Percentiles rank a stretch among this genome's conserved stretches.
Conservation (phyloP, 139 green algal genomes). For the Tetraselmis chui region DNA sequence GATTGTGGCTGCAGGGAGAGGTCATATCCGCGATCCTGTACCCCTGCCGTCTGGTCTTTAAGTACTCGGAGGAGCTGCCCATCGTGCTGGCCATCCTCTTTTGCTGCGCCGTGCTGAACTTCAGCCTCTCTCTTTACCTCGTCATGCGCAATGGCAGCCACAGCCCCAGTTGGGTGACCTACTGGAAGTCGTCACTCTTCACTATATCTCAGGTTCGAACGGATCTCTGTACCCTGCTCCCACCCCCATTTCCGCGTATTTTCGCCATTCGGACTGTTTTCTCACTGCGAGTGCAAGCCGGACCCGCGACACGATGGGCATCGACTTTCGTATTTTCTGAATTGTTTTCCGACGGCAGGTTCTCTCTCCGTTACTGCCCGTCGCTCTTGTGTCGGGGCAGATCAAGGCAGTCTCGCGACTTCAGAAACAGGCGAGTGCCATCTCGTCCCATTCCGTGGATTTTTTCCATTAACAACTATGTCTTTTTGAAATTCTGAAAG, state of each 20-base stretch:
- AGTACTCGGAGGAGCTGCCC: constrained; percentile 17
- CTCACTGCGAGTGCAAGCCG: too few species aligned
- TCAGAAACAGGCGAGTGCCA: too few species aligned
- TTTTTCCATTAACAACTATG: too few species aligned
- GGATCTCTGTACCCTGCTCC: too few species aligned
- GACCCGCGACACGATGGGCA: too few species aligned
- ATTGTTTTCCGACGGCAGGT: too few species aligned
- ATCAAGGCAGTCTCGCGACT: constrained; percentile 7
- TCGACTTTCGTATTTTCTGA: too few species aligned
- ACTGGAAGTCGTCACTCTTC: constrained; percentile 1
- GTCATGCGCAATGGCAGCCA: constrained; percentile 6
- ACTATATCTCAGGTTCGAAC: neutral
- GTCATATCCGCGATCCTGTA: constrained; percentile 16
- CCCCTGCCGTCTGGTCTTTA: constrained; percentile 12
- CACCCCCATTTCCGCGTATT: too few species aligned
- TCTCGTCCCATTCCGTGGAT: too few species aligned
- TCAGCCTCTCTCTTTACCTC: constrained; percentile 5
- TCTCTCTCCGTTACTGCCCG: constrained; percentile 17
- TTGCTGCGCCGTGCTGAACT: constrained; percentile 1
- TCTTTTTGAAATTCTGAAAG: too few species aligned
- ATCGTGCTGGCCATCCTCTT: constrained; percentile 16
- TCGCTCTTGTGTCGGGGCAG: constrained; percentile 10
- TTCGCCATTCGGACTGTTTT: too few species aligned
- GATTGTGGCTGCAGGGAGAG: too few species aligned
- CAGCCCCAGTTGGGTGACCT: constrained; percentile 10